Conservation (phyloP, 345 rosid species). For the Psidium friedrichsthalianum region DNA sequence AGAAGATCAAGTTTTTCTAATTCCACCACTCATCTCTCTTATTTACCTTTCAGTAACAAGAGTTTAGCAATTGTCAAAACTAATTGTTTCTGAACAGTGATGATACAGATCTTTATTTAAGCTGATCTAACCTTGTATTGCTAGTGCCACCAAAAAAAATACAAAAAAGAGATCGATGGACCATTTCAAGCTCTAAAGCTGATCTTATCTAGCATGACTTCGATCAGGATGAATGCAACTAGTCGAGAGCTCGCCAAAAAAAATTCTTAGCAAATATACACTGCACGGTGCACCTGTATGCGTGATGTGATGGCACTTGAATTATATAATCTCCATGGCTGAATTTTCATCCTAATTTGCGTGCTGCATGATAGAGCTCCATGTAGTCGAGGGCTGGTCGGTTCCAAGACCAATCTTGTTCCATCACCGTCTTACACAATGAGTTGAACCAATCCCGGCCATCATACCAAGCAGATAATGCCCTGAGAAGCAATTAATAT, state of each 20-base stretch:
- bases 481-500: conserved; percentile 31
- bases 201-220: background rate
- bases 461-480: conserved; percentile 68
- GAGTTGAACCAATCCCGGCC: conserved; percentile 67
- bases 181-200: background rate
- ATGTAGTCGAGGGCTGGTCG: conserved; percentile 91
- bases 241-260: background rate
- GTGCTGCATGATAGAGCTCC: conserved; percentile 87
- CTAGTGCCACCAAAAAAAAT: background rate
- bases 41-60: background rate
- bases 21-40: background rate
- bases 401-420: conserved; percentile 99
- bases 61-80: background rate
- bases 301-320: background rate
- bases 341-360: conserved; percentile 27
- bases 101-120: background rate
- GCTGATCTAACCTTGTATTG: background rate
- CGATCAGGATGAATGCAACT: background rate
- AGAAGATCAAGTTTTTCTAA: background rate
- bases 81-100: background rate
- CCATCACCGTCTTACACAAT: conserved; percentile 75
- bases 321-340: background rate
- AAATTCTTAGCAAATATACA: background rate
- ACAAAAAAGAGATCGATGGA: background rate
- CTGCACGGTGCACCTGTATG: background rate